Evolutionary conservation across 768 basidiomycete genomes (phyloP), one percentile per base, ranked within the genome.

Genomic region (Collybiopsis confluens): DNA sequence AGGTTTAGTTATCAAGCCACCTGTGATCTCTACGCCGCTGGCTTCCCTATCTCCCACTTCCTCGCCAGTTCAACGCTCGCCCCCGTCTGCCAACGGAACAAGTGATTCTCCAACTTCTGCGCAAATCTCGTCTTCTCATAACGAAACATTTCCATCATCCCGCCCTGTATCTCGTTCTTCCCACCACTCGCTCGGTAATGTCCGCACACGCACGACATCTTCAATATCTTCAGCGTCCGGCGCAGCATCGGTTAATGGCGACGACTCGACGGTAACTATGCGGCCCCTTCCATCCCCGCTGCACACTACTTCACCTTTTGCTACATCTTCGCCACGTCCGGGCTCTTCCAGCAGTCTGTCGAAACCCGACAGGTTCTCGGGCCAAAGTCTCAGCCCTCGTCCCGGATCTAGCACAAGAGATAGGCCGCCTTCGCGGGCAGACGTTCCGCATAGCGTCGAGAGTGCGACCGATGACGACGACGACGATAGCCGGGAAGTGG

Each of bases 401-500:
- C 52, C 52, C 2, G 23, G 43, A 16, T 68, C 73, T n/a, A 65
- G 61, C 42, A 62, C 67, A 54, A 62, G 71, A 52, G 74, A 77
- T 21, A 74, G 72, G 0, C 86, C 87, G 4, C 74, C 80, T 2
- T 81, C 84, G 61, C 75, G 70, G 33, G 81, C 79, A 0, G 88
- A 90, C 62, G 87, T 90, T 9, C 89, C 88, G 53, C 82, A 79
- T 46, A 73, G 81, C 11, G 73, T 90, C 16, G 88, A 89, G 68
- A 88, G 86, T 60, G 86, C 82, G 13, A 86, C 84, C 2, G 88
- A 90, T 57, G 85, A 82, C 0, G 72, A 74, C 0, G 86, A 88
- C 56, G 70, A 70, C 7, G 71, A 64, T 27, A 65, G 64, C 49
- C 67, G 60, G 35, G 55, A 58, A 11, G 42, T 50, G 7, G n/a